Conservation (phyloP, 371 early-diverging fungal species). For the Dinochytrium kinnereticum region DNA sequence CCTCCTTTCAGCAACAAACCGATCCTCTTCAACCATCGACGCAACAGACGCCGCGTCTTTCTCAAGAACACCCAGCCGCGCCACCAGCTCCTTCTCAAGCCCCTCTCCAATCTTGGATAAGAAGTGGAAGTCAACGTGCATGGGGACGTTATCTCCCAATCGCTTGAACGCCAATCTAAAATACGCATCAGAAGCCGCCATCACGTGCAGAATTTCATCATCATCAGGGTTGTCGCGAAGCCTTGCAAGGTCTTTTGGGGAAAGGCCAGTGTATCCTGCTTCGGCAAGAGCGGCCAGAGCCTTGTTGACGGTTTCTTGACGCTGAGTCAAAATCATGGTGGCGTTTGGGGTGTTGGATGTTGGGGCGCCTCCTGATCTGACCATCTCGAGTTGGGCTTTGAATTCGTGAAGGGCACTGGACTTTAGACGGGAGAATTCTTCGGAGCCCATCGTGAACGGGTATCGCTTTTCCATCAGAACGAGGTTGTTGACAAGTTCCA, state of each 20-base stretch:
- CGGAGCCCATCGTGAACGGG: slow-evolving; percentile 48
- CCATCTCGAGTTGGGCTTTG: slow-evolving; percentile 33
- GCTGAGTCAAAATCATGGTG: not conserved
- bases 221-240: slow-evolving; percentile 33
- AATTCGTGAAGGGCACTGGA: slow-evolving; percentile 38
- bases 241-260: slow-evolving; percentile 36
- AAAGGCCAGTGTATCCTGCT: slow-evolving; percentile 42
- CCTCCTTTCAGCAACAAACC: slow-evolving; percentile 40
- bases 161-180: slow-evolving; percentile 39
- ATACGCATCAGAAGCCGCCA: slow-evolving; percentile 45
- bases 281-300: slow-evolving; percentile 46
- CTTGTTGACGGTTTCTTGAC: slow-evolving; percentile 7
- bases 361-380: not conserved
- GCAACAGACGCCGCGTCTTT: slow-evolving; percentile 35
- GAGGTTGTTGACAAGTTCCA: slow-evolving; percentile 35
- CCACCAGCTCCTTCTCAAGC: slow-evolving; percentile 48
- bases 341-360: not conserved
- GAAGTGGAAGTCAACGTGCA: slow-evolving; percentile 47
- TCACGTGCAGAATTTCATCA: slow-evolving; percentile 45
- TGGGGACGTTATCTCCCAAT: slow-evolving; percentile 43
- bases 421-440: slow-evolving; percentile 42
- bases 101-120: slow-evolving; percentile 39
- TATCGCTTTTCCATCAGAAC: slow-evolving; percentile 45
- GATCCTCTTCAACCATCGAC: slow-evolving; percentile 43
- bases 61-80: slow-evolving; percentile 42